Evolutionary conservation across 2,329 filamentous ascomycete species (phyloP).

Genomic region (Epicoccum sorghinum): DNA sequence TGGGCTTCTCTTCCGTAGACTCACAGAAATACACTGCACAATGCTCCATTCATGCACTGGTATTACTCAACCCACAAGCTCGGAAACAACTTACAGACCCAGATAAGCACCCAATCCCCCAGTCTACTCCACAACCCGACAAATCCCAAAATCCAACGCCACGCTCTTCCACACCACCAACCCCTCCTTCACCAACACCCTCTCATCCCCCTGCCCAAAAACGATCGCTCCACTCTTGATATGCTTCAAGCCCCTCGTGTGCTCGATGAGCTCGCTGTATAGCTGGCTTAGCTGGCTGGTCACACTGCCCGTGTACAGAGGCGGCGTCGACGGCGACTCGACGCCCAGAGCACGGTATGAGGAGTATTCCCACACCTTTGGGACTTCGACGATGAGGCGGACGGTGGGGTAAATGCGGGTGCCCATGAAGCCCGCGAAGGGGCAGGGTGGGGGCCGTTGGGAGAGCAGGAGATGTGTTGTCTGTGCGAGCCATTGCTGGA

Average conservation of each 20-base stretch:
- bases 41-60: too few relatives aligned
- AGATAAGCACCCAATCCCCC: neutral
- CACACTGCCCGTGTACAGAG: conserved; percentile 1
- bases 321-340: neutral
- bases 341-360: neutral
- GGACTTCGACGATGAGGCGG: conserved; percentile 7
- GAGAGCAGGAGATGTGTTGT: conserved; percentile 7
- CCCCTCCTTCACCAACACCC: neutral
- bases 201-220: conserved; percentile 12
- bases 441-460: neutral
- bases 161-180: conserved; percentile 5
- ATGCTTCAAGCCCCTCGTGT: neutral
- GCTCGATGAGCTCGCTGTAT: neutral
- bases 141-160: conserved; percentile 11
- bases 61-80: too few relatives aligned
- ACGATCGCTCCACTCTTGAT: conserved; percentile 10
- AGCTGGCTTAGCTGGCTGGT: conserved; percentile 3
- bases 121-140: neutral
- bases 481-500: conserved; percentile 6
- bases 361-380: neutral
- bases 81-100: too few relatives aligned
- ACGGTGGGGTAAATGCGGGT: neutral
- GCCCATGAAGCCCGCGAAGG: conserved; percentile 11
- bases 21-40: too few relatives aligned
- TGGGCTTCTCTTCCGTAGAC: too few relatives aligned